phyloP scores from a whole-genome alignment of 2,329 filamentous ascomycete species.

The Paracorniculantispora psalliotae region DNA sequence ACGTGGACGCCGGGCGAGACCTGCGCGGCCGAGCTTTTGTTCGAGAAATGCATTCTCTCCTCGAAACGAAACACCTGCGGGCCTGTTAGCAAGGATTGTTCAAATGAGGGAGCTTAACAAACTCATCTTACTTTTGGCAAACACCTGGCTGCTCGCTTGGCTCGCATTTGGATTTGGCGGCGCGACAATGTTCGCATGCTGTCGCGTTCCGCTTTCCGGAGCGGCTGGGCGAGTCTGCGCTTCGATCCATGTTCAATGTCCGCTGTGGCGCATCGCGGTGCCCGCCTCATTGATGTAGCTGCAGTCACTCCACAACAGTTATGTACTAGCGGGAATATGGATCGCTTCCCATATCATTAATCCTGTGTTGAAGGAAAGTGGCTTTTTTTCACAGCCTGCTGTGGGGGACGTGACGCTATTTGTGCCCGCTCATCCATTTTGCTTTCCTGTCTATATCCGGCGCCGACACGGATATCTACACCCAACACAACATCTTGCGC shows the following conservation, averaged over 20 bases:
- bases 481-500: background rate
- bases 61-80: slow-evolving; percentile 11
- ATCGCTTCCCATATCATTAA: no score
- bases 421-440: background rate
- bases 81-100: background rate
- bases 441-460: slow-evolving; percentile 6
- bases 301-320: no score
- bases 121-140: slow-evolving; percentile 10
- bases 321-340: no score
- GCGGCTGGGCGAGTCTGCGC: background rate
- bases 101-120: background rate
- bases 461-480: background rate
- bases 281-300: background rate
- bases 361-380: background rate
- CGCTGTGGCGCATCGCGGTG: background rate
- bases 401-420: background rate
- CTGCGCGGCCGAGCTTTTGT: slow-evolving; percentile 13
- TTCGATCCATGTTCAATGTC: background rate
- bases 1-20: slow-evolving; percentile 1
- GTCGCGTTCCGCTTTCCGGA: slow-evolving; percentile 5
- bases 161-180: slow-evolving; percentile 13
- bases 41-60: slow-evolving; percentile 14
- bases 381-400: background rate
- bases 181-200: slow-evolving; percentile 14
- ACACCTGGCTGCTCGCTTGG: slow-evolving; percentile 14